Evolutionary conservation across 2,329 filamentous ascomycete genomes (phyloP).

Genomic region (Alternaria conjuncta): DNA sequence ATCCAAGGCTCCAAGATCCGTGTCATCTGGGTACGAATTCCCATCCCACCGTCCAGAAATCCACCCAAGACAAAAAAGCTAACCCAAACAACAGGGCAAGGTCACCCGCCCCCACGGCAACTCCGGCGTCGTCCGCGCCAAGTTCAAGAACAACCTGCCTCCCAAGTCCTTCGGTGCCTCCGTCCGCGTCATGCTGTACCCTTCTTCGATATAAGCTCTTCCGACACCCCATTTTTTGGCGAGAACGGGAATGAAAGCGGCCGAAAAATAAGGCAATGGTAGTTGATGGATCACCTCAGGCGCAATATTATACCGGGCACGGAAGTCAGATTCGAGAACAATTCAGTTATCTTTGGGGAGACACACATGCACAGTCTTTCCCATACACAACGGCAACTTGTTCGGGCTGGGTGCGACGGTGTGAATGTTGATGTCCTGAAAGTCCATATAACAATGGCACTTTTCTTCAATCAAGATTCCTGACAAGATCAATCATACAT

Average conservation of each 20-base stretch:
- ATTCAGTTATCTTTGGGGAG: conserved; percentile 26
- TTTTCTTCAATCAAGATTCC: conserved; percentile 47
- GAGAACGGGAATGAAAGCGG: conserved; percentile 27
- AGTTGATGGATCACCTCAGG: conserved; percentile 33
- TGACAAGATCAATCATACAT: conserved; percentile 47
- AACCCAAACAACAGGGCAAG: conserved; percentile 57
- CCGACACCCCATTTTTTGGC: conserved; percentile 35
- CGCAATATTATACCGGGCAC: conserved; percentile 33
- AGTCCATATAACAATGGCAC: conserved; percentile 47
- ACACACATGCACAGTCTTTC: conserved; percentile 42
- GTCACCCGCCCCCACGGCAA: conserved; percentile 96
- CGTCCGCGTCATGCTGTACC: conserved; percentile 97
- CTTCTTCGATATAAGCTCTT: conserved; percentile 85
- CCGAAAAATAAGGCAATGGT: conserved; percentile 28
- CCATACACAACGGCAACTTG: conserved; percentile 37
- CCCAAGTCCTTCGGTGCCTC: conserved; percentile 87
- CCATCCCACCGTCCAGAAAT: neutral
- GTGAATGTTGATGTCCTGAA: conserved; percentile 44
- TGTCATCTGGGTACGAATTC: conserved; percentile 69
- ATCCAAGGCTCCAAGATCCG: conserved; percentile 97
- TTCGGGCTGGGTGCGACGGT: conserved; percentile 47
- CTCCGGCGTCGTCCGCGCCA: conserved; percentile 96
- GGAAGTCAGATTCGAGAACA: conserved; percentile 34
- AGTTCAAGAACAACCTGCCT: conserved; percentile 95
- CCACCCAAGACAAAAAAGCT: neutral